phyloP scores from a whole-genome alignment of 2,329 filamentous ascomycete species.

The Alternaria sp. region DNA sequence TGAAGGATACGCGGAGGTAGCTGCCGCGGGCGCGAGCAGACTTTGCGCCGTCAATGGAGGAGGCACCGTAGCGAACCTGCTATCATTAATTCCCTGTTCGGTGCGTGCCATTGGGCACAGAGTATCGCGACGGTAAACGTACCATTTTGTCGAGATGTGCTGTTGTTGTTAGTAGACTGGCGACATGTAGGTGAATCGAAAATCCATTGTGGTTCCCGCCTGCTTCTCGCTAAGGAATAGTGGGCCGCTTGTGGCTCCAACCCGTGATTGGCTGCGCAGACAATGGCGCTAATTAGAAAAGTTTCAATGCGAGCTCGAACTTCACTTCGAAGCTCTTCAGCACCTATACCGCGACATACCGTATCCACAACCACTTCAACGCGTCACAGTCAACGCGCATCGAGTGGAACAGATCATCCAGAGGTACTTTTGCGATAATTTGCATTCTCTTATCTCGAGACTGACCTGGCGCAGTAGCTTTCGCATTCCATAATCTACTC shows the following conservation, averaged over 20 bases:
- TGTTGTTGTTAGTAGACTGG: slow-evolving; percentile 46
- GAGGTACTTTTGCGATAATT: not conserved
- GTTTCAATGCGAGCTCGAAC: slow-evolving; percentile 28
- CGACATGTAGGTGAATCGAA: slow-evolving; percentile 29
- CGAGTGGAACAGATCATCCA: slow-evolving; percentile 3
- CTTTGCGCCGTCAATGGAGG: slow-evolving; percentile 55
- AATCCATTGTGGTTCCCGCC: slow-evolving; percentile 40
- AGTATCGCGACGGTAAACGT: slow-evolving; percentile 33
- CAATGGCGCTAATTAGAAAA: slow-evolving; percentile 20
- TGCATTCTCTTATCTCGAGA: not conserved
- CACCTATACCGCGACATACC: slow-evolving; percentile 24
- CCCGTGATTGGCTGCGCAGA: slow-evolving; percentile 14
- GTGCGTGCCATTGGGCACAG: slow-evolving; percentile 14
- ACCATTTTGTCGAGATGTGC: slow-evolving; percentile 56
- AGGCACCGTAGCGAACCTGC: slow-evolving; percentile 53
- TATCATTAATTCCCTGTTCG: slow-evolving; percentile 39
- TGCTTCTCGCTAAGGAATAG: slow-evolving; percentile 34
- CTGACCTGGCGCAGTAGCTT: slow-evolving; percentile 25
- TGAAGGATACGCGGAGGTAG: slow-evolving; percentile 99
- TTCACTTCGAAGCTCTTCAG: slow-evolving; percentile 27
- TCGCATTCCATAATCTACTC: slow-evolving; percentile 19
- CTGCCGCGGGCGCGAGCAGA: slow-evolving; percentile 97
- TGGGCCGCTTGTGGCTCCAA: slow-evolving; percentile 18
- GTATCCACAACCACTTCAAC: slow-evolving; percentile 20
- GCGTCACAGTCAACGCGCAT: slow-evolving; percentile 28